Evolutionary conservation across 2,329 filamentous ascomycete species (phyloP).

Genomic region (Cercospora sojina): DNA sequence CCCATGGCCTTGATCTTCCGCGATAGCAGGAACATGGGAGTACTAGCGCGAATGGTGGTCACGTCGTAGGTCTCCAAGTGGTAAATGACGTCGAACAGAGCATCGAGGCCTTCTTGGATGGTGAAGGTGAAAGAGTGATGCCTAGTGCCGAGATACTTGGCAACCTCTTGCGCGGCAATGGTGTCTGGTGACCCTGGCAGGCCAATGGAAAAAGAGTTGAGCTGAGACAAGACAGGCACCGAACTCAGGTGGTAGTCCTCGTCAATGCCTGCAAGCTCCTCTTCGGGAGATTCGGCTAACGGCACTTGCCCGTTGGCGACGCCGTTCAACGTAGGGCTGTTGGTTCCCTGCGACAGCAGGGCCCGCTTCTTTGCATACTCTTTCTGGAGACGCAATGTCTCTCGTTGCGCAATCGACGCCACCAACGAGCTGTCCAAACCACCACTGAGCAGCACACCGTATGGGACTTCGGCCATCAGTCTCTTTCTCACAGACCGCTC

Average conservation of each 20-base stretch:
- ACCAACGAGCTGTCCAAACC: conserved; percentile 86
- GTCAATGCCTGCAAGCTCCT: conserved; percentile 88
- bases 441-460: conserved; percentile 91
- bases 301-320: conserved; percentile 48
- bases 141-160: conserved; percentile 94
- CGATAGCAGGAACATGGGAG: conserved; percentile 95
- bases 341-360: conserved; percentile 37
- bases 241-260: conserved; percentile 87
- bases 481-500: conserved; percentile 93
- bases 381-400: conserved; percentile 44
- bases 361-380: conserved; percentile 43
- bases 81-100: conserved; percentile 94
- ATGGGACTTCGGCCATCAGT: conserved; percentile 97
- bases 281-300: conserved; percentile 51
- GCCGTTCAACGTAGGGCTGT: conserved; percentile 33
- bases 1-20: conserved; percentile 99
- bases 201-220: conserved; percentile 99
- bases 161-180: conserved; percentile 86
- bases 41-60: conserved; percentile 96
- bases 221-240: conserved; percentile 84
- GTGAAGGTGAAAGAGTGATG: conserved; percentile 99
- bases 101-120: conserved; percentile 94
- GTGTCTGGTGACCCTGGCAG: conserved; percentile 90
- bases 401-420: conserved; percentile 23
- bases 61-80: conserved; percentile 98